Base-by-base conservation (phyloP, 345 rosid species). In the Balakata baccata region DNA sequence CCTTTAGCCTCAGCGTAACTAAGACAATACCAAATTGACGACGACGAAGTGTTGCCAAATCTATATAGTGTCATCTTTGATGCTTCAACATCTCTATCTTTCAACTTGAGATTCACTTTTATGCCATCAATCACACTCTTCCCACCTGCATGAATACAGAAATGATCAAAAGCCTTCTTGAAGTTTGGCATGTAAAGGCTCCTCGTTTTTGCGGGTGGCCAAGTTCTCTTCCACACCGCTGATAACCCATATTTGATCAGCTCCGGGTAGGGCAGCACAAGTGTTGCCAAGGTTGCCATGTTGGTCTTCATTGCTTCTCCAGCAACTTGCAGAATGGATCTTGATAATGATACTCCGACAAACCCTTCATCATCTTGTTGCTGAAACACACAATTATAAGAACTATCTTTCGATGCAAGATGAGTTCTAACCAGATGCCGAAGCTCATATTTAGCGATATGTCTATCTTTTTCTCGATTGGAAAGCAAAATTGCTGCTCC, bases 81-180 rank as follows among this genome's bases (percentile, higher is more conserved):
- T 0, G 97, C 97, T 61, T 93, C 98, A 9, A 91, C 94, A 56
- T 93, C 91, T 74, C 86, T 89, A 6, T 80, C 82, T 7, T 90
- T 82, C 4, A 93, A 81, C 82, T 89, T 87, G 17, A 93, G 85
- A 80, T 85, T 89, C 92, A 86, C 88, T 59, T 90, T 92, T 0
- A 93, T 80, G 75, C 86, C 96, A 50, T 91, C 98, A 25, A 93
- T 89, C 20, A 93, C 97, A 0, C 96, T 97, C 64, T 94, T 83
- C 7, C 98, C 98, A 8, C 97, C 97, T 0, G 98, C 98, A 60
- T 93, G 98, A 72, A 93, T 89, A 77, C 98, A 92, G 62, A 92
- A 94, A 71, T 94, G 98, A 79, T 94, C 98, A 52, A 94, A 90
- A 0, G 94, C 98, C 50, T 84, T 84, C 69, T 88, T 92, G 86